Conservation (phyloP, 805 yeast species). For the Yarrowia keelungensis region DNA sequence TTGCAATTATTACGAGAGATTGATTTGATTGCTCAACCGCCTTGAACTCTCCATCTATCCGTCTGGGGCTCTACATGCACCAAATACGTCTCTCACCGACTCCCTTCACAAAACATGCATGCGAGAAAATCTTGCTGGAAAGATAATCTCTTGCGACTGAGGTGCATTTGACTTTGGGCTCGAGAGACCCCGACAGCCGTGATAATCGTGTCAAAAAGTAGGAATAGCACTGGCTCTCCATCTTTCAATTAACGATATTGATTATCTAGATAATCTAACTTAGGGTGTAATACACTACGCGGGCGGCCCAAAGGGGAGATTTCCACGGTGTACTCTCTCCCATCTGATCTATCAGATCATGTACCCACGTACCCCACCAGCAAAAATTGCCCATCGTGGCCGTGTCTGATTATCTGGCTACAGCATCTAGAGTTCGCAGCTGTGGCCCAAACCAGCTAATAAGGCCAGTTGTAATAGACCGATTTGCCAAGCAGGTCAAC, state of each 20-base stretch:
- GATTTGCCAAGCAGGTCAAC: conserved; percentile 8
- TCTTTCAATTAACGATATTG: background rate
- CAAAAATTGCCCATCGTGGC: background rate
- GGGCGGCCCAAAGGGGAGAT: too few relatives aligned
- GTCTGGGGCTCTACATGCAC: background rate
- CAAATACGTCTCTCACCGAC: background rate
- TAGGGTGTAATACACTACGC: background rate
- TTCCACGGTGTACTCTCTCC: background rate
- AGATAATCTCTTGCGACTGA: background rate
- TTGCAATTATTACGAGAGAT: too few relatives aligned
- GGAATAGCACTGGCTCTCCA: background rate
- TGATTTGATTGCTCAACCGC: too few relatives aligned
- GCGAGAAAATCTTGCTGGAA: background rate
- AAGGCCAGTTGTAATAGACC: background rate
- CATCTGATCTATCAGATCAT: background rate
- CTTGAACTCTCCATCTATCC: too few relatives aligned
- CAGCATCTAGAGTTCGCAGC: conserved; percentile 12
- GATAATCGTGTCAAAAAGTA: background rate
- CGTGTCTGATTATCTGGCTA: conserved; percentile 6
- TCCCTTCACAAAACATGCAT: background rate
- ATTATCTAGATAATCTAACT: conserved; percentile 1
- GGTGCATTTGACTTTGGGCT: background rate
- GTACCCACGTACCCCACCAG: background rate
- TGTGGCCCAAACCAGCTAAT: too few relatives aligned
- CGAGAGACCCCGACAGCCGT: background rate